Conservation (phyloP, 2,329 filamentous ascomycete species). For the Microsporum audouinii region DNA sequence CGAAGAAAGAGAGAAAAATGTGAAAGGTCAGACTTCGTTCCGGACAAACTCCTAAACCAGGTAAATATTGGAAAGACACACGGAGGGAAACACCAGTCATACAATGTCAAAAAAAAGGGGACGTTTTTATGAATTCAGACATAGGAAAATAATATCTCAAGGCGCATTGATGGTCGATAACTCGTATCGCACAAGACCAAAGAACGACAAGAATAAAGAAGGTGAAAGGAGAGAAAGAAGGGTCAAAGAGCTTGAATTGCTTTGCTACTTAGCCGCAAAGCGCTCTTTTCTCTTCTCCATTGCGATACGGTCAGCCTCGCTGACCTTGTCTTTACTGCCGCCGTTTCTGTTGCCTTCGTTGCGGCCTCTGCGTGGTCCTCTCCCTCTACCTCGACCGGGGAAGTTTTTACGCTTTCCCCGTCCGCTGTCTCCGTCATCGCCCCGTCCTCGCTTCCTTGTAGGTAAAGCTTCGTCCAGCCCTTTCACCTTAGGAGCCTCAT, state of each 20-base stretch:
- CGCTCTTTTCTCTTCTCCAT: slow-evolving; percentile 40
- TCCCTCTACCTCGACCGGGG: slow-evolving; percentile 17
- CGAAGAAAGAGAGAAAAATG: background rate
- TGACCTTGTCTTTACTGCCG: slow-evolving; percentile 15
- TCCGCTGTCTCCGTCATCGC: slow-evolving; percentile 26
- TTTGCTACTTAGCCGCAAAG: slow-evolving; percentile 21
- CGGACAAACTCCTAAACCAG: slow-evolving; percentile 1
- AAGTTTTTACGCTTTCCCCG: slow-evolving; percentile 33
- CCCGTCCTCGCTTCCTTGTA: slow-evolving; percentile 31
- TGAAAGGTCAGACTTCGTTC: slow-evolving; percentile 1
- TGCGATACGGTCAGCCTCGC: slow-evolving; percentile 33
- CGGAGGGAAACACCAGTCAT: background rate
- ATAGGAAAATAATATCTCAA: background rate
- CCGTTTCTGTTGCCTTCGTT: background rate
- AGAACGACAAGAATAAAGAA: background rate
- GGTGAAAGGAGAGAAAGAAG: background rate
- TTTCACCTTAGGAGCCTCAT: slow-evolving; percentile 24
- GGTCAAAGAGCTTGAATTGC: background rate
- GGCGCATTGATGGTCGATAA: background rate
- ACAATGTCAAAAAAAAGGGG: background rate
- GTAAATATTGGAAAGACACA: background rate
- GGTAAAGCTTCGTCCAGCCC: slow-evolving; percentile 38
- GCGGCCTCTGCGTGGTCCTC: slow-evolving; percentile 11
- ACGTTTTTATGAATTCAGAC: background rate
- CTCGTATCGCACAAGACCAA: background rate